phyloP scores from a whole-genome alignment of 2,329 filamentous ascomycete species.

The Akanthomyces uredinophilus region DNA sequence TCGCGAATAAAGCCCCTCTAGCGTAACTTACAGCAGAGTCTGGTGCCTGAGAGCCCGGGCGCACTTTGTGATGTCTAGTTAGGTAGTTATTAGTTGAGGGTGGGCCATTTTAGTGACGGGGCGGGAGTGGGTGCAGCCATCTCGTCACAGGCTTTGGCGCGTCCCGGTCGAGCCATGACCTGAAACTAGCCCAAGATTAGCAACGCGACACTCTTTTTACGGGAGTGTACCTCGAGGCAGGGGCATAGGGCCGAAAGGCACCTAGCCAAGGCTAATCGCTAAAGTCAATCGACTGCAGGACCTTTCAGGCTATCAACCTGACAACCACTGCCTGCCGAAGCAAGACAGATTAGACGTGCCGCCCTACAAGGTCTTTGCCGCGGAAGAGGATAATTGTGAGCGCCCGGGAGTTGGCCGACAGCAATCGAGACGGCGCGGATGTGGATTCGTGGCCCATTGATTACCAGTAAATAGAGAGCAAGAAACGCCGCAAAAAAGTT shows the following conservation, averaged over 20 bases:
- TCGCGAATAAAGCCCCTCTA: background rate
- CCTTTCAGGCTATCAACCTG: background rate
- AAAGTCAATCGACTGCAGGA: background rate
- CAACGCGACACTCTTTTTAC: background rate
- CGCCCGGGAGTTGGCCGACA: background rate
- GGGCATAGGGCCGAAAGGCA: conserved; percentile 7
- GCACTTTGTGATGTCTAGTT: too few relatives aligned
- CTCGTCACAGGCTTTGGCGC: background rate
- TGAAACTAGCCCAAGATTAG: conserved; percentile 10
- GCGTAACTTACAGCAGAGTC: background rate
- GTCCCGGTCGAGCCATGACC: conserved; percentile 8
- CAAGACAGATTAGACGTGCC: background rate
- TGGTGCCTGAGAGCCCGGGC: background rate
- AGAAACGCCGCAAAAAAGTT: background rate
- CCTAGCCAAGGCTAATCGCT: background rate
- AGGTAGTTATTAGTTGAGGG: too few relatives aligned
- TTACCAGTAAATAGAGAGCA: background rate
- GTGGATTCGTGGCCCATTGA: background rate
- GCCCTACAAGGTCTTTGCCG: background rate
- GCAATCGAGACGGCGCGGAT: background rate
- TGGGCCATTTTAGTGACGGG: background rate
- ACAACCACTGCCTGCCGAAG: background rate
- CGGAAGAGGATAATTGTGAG: background rate
- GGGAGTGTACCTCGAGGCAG: background rate
- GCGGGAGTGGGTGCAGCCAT: background rate